A percentile compares a stretch with the other conserved stretches of the same genome.
phyloP scores from a whole-genome alignment of 306 rosid genomes.

The Geum urbanum region DNA sequence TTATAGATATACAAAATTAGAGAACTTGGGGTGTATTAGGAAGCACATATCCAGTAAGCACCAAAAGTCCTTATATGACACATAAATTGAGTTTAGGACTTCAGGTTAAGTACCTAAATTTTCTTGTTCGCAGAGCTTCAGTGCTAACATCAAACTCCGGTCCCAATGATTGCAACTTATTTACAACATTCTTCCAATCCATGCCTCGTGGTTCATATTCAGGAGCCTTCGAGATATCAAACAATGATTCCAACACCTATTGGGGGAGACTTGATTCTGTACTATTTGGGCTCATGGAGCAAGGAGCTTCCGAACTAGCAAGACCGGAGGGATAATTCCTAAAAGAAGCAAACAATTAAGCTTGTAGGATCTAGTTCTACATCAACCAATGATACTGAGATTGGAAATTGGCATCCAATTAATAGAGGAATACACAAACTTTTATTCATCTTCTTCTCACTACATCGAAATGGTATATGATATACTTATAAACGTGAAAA shows the following conservation, averaged over 20 bases:
- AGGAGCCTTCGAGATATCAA: slow-evolving; percentile 54
- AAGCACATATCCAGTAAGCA: too few relatives aligned
- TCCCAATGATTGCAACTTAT: slow-evolving; percentile 73
- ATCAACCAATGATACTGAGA: slow-evolving; percentile 15
- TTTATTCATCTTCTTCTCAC: background rate
- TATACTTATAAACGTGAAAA: background rate
- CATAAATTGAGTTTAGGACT: background rate
- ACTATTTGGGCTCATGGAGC: slow-evolving; percentile 34
- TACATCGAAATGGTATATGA: background rate
- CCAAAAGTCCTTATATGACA: too few relatives aligned
- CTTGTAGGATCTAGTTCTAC: slow-evolving; percentile 28
- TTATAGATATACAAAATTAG: too few relatives aligned
- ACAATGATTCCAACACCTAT: slow-evolving; percentile 77
- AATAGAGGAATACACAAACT: background rate
- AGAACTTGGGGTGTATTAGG: too few relatives aligned
- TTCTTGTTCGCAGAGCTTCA: slow-evolving; percentile 36
- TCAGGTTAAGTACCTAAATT: slow-evolving; percentile 36
- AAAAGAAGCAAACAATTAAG: slow-evolving; percentile 34
- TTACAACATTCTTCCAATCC: slow-evolving; percentile 79
- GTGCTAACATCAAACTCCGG: slow-evolving; percentile 50
- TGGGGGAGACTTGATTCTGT: slow-evolving; percentile 62
- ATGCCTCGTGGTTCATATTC: slow-evolving; percentile 53
- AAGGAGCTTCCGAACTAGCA: slow-evolving; percentile 46
- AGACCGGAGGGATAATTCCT: slow-evolving; percentile 74
- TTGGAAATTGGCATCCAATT: slow-evolving; percentile 8